phyloP scores from a whole-genome alignment of 371 early-diverging fungal genomes.

The Catenaria anguillulae region DNA sequence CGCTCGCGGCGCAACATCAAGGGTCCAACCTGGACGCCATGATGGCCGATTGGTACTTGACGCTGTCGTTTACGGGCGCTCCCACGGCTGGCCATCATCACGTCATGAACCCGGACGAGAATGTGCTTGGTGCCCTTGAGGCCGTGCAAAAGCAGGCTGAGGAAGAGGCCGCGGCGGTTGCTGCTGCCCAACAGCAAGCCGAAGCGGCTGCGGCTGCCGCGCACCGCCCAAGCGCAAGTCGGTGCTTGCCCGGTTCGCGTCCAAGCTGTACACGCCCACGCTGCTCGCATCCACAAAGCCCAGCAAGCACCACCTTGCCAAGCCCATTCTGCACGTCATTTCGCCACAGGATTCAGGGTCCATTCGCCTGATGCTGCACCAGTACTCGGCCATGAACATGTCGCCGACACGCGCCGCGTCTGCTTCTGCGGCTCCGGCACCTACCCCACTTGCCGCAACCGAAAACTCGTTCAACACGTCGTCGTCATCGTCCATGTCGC shows the following conservation, averaged over 20 bases:
- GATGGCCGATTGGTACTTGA: not conserved
- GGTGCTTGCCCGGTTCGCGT: not conserved
- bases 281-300: not conserved
- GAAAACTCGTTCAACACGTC: not conserved
- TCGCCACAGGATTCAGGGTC: not conserved
- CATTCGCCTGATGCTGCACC: not conserved
- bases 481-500: not conserved
- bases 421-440: too few species aligned
- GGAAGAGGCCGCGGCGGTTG: not conserved
- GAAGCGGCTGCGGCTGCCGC: not conserved
- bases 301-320: not conserved
- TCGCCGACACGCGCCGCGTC: too few species aligned
- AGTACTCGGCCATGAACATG: not conserved
- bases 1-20: not conserved
- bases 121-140: not conserved
- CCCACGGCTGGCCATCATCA: not conserved
- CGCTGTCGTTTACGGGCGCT: not conserved
- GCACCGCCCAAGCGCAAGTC: not conserved
- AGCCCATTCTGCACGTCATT: slow-evolving; percentile 7
- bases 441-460: too few species aligned
- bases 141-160: not conserved
- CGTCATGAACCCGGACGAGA: not conserved
- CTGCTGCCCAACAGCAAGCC: too few species aligned
- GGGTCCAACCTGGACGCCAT: not conserved
- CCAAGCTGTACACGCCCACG: slow-evolving; percentile 6